Evolutionary conservation across 2,329 filamentous ascomycete genomes (phyloP), one percentile per base, ranked within the genome.

Genomic region (Aulographum hederae): DNA sequence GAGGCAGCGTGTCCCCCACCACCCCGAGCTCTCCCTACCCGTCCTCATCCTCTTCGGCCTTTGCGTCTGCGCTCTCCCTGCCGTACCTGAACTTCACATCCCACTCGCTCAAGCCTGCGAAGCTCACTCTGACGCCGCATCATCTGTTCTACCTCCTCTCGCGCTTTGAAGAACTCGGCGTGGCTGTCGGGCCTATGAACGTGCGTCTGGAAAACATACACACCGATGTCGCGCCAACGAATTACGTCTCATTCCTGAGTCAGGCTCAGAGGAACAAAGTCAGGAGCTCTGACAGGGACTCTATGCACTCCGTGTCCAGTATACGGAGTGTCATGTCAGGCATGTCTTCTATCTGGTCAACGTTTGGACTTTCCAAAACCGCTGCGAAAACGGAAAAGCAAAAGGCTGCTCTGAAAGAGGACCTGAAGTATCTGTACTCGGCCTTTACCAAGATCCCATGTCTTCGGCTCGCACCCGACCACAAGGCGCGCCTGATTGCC

Each of bases 401-500:
- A 51, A 92, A 91, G 54, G 77, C 76, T 35, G 78, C 81, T 28
- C 57, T 89, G 34, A 74, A 89, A 48, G 72, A 78, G 35, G 89
- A 98, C 51, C 60, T 94, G 43, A 94, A 86, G 53, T 95, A 98
- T 52, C 65, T 98, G 20, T 98, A 94, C 58, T 95, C 89, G 26
- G 82, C 89, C 35, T 98, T 95, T 50, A 98, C 89, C 47, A 98
- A 95, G 58, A 92, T 98, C 27, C 89, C 89, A 0, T 93, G 81
- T 47, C 62, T 98, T 39, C 74, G 78, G 40, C 63, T 98, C 34
- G 75, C 85, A 18, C 85, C 85, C n/a, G 89, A 98, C 53, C 85
- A 84, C 61, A 79, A 82, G 42, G 85, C 86, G 30, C 75, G 78
- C 32, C 62, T 94, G 38, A 94, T 98, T 43, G 70, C 76, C 41